These are phyloP conservation scores for Wallacemonas sp. DNA, from an alignment of 208 protist species.

Conservation along the genomic window DNA sequence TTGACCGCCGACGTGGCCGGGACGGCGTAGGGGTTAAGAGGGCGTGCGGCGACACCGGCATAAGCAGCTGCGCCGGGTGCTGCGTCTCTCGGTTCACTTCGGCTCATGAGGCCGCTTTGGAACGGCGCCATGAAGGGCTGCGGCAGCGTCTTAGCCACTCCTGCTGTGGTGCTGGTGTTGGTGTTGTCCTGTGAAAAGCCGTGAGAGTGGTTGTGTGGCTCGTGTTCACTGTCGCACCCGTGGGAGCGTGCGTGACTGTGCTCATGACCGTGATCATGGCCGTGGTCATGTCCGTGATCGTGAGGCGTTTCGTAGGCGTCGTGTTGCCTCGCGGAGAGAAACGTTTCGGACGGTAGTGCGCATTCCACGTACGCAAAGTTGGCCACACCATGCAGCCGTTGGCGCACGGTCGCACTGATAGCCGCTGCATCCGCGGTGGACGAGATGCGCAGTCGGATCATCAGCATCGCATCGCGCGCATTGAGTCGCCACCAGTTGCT, in stretches of 20 bases:
- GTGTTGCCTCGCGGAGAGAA: not conserved
- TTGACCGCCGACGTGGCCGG: not conserved
- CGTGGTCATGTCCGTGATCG: slow-evolving; percentile 19
- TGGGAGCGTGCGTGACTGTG: slow-evolving; percentile 26
- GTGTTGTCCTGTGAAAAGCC: not conserved
- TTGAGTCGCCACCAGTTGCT: slow-evolving; percentile 51
- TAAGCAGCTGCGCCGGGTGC: too few relatives aligned
- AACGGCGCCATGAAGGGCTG: too few relatives aligned
- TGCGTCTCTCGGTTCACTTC: too few relatives aligned
- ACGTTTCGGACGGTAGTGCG: slow-evolving; percentile 16
- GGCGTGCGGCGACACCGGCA: too few relatives aligned
- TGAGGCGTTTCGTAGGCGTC: too few relatives aligned
- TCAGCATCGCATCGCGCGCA: slow-evolving; percentile 44
- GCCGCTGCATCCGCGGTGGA: slow-evolving; percentile 38
- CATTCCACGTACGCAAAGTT: slow-evolving; percentile 69
- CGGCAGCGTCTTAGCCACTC: too few relatives aligned
- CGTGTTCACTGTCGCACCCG: not conserved
- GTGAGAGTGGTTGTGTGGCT: not conserved
- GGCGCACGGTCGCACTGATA: slow-evolving; percentile 33
- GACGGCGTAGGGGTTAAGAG: not conserved
- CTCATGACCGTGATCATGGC: slow-evolving; percentile 18
- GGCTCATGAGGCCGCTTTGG: too few relatives aligned
- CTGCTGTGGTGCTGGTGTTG: not conserved
- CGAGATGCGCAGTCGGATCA: slow-evolving; percentile 50
- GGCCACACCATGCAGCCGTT: slow-evolving; percentile 36